These are phyloP conservation scores for Protostelium mycophagum DNA, from an alignment of 78 protist genomes.

Conservation along the genomic window DNA sequence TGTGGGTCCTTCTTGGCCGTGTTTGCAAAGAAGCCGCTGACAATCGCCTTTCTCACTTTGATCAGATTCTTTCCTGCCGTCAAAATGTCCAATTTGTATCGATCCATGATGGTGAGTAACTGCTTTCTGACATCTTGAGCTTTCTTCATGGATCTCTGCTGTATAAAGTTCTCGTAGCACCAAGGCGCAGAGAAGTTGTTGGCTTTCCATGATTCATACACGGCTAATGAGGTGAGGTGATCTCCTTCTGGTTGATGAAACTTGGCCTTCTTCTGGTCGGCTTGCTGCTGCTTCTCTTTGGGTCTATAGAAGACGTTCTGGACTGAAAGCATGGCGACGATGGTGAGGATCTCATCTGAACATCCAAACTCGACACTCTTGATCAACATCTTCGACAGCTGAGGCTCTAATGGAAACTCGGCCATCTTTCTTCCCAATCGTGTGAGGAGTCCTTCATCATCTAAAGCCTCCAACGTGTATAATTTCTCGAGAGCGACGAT, in stretches of 20 bases:
- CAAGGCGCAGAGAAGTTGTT: constrained; percentile 82
- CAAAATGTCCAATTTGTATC: constrained; percentile 73
- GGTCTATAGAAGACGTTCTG: constrained; percentile 96
- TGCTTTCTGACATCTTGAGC: constrained; percentile 98
- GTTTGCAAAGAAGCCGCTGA: constrained; percentile 91
- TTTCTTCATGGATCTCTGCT: constrained; percentile 83
- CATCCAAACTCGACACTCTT: constrained; percentile 92
- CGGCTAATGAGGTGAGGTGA: constrained; percentile 92
- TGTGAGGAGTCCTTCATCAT: constrained; percentile 97
- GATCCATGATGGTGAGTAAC: constrained; percentile 91
- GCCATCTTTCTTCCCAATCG: constrained; percentile 96
- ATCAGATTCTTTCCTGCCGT: constrained; percentile 80
- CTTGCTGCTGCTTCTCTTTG: constrained; percentile 93
- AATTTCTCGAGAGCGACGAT: constrained; percentile 84
- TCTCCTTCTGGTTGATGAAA: constrained; percentile 97
- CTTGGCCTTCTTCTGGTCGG: constrained; percentile 89
- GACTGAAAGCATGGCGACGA: constrained; percentile 95
- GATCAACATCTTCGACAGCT: constrained; percentile 88
- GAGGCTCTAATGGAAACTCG: constrained; percentile 99
- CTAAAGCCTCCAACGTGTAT: constrained; percentile 91
- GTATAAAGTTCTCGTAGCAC: constrained; percentile 97
- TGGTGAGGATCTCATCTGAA: constrained; percentile 92
- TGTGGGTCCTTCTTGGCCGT: constrained; percentile 97
- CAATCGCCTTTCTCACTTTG: constrained; percentile 82
- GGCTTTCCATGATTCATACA: constrained; percentile 93